A percentile compares a stretch with the other conserved stretches of the same genome.
phyloP scores from a whole-genome alignment of 2,329 filamentous ascomycete genomes.

The Chalaropsis thielavioides region DNA sequence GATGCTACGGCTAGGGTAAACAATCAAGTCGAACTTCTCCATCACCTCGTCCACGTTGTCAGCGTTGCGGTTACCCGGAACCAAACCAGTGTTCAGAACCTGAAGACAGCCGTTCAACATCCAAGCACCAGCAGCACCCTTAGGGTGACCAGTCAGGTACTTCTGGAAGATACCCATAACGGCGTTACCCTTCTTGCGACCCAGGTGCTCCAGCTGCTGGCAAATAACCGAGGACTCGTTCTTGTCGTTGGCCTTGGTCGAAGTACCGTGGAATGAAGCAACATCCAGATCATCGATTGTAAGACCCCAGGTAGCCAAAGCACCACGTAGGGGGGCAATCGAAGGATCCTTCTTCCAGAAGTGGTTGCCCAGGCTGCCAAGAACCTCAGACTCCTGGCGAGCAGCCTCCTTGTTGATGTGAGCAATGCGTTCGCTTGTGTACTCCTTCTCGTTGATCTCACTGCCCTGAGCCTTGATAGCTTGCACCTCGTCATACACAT shows the following conservation, averaged over 20 bases:
- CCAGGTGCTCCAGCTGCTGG: slow-evolving; percentile 88
- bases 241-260: slow-evolving; percentile 97
- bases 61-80: slow-evolving; percentile 93
- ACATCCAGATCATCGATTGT: slow-evolving; percentile 92
- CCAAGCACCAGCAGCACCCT: slow-evolving; percentile 97
- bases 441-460: slow-evolving; percentile 67
- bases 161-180: slow-evolving; percentile 98
- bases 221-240: slow-evolving; percentile 97
- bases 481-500: slow-evolving; percentile 78
- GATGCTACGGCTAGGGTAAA: slow-evolving; percentile 87
- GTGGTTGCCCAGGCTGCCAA: slow-evolving; percentile 87
- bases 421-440: slow-evolving; percentile 65
- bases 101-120: slow-evolving; percentile 99
- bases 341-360: slow-evolving; percentile 95
- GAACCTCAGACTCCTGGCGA: slow-evolving; percentile 83
- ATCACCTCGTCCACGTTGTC: slow-evolving; percentile 94
- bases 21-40: slow-evolving; percentile 96
- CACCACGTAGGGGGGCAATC: slow-evolving; percentile 90
- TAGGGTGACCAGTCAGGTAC: slow-evolving; percentile 95
- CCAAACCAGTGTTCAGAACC: slow-evolving; percentile 82
- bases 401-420: slow-evolving; percentile 78
- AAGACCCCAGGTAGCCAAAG: slow-evolving; percentile 92
- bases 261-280: slow-evolving; percentile 97
- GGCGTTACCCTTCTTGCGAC: slow-evolving; percentile 91
- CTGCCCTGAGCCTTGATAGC: slow-evolving; percentile 72